A percentile compares a stretch with the other conserved stretches of the same genome.
Conservation (phyloP, 352 stramenopile genomes). For the Phytophthora parvispora region DNA sequence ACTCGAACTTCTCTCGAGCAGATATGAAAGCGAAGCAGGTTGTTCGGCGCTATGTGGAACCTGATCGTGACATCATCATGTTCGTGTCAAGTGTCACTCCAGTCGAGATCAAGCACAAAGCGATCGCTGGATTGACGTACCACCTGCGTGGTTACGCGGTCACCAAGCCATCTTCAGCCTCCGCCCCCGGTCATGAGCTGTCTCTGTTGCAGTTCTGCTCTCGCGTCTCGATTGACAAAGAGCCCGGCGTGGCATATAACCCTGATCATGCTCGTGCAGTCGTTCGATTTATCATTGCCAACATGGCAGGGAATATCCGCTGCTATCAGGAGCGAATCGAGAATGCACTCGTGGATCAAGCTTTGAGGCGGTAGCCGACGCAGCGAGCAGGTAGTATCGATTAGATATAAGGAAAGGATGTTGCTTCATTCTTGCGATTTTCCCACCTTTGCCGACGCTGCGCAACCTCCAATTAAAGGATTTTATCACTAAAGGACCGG, state of each 20-base stretch:
- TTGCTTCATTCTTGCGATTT: too few relatives aligned
- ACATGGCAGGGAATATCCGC: too few relatives aligned
- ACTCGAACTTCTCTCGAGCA: slow-evolving; percentile 40
- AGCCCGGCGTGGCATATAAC: slow-evolving; percentile 17
- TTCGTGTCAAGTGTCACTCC: slow-evolving; percentile 4
- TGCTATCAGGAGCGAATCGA: too few relatives aligned
- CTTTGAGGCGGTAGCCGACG: too few relatives aligned
- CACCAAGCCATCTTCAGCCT: slow-evolving; percentile 35
- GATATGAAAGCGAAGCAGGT: slow-evolving; percentile 51
- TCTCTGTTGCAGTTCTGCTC: slow-evolving; percentile 60
- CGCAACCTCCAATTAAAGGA: too few relatives aligned
- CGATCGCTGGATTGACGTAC: slow-evolving; percentile 5
- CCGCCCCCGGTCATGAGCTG: slow-evolving; percentile 24
- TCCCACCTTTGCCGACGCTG: too few relatives aligned
- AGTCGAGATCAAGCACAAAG: slow-evolving; percentile 10
- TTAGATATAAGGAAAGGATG: too few relatives aligned
- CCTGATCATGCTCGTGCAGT: slow-evolving; percentile 31
- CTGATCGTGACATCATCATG: slow-evolving; percentile 23
- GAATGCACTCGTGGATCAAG: too few relatives aligned
- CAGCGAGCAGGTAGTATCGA: too few relatives aligned
- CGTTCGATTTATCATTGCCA: slow-evolving; percentile 41
- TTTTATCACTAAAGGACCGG: too few relatives aligned
- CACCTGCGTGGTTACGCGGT: slow-evolving; percentile 32
- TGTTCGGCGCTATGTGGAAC: slow-evolving; percentile 45
- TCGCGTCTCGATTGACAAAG: slow-evolving; percentile 51